These are phyloP conservation scores for Gillenia trifoliata DNA, from an alignment of 306 rosid genomes.

Conservation along the genomic window DNA sequence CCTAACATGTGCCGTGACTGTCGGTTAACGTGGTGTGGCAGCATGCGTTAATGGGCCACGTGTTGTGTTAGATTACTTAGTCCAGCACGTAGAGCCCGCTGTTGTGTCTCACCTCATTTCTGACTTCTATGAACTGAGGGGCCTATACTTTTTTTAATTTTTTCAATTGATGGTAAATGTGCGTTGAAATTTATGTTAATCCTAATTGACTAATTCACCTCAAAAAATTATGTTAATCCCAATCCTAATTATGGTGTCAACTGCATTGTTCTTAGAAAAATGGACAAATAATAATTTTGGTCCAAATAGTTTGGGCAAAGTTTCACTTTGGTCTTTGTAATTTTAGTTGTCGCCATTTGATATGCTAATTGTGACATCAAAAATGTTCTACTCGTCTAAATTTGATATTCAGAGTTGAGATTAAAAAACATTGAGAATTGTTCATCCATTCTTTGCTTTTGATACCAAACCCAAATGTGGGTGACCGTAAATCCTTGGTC, in stretches of 20 bases:
- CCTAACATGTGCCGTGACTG: conserved; percentile 12
- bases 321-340: neutral
- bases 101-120: neutral
- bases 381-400: neutral
- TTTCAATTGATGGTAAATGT: neutral
- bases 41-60: neutral
- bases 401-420: too few species aligned
- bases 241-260: too few species aligned
- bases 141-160: neutral
- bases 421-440: too few species aligned
- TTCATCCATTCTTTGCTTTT: too few species aligned
- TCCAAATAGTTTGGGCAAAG: too few species aligned
- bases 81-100: neutral
- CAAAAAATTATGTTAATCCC: too few species aligned
- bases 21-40: conserved; percentile 12
- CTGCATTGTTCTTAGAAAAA: too few species aligned
- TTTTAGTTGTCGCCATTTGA: too few species aligned
- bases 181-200: neutral
- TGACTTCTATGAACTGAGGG: neutral
- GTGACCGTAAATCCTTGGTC: too few species aligned
- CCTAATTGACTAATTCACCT: neutral
- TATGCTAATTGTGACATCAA: neutral
- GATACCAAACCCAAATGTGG: too few species aligned
- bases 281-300: too few species aligned
- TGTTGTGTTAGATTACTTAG: neutral